Evolutionary conservation across 192 early-diverging fungal species (phyloP).

Genomic region (Podochytrium sp.): DNA sequence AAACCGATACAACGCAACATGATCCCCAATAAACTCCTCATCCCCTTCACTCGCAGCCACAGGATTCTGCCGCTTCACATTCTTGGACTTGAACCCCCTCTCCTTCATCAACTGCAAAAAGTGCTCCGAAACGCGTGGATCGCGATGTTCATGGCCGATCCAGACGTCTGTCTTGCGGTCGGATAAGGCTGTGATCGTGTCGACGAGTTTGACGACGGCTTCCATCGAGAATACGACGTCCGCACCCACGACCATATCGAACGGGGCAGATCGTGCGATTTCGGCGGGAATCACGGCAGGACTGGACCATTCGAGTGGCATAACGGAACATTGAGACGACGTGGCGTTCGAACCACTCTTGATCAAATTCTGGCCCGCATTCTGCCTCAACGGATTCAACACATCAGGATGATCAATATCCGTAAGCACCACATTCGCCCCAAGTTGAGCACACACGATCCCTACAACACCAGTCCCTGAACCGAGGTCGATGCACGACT

Average conservation of each 20-base stretch:
- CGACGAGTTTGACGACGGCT: conserved; percentile 14
- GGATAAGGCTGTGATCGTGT: conserved; percentile 19
- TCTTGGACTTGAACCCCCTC: conserved; percentile 14
- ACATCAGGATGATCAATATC: conserved; percentile 26
- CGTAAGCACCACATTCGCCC: conserved; percentile 16
- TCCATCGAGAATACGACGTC: conserved; percentile 34
- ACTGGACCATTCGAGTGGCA: conserved; percentile 6
- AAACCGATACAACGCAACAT: conserved; percentile 13
- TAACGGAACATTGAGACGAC: background rate
- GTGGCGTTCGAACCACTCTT: background rate
- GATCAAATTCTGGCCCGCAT: conserved; percentile 13
- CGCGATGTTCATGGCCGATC: conserved; percentile 26
- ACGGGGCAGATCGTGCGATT: background rate
- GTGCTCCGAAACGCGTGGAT: conserved; percentile 13
- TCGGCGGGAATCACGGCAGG: conserved; percentile 8
- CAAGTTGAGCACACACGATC: conserved; percentile 25
- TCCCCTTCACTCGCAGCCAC: background rate
- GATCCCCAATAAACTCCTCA: conserved; percentile 14
- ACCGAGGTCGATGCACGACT: conserved; percentile 20
- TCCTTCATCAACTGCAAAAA: conserved; percentile 27
- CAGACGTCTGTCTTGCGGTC: conserved; percentile 9
- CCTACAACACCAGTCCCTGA: conserved; percentile 32
- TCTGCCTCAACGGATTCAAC: background rate
- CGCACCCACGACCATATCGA: conserved; percentile 30
- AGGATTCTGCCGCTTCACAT: conserved; percentile 15